Conservation (phyloP, 164 flowering plant species). For the Paratinospora sagittata region DNA sequence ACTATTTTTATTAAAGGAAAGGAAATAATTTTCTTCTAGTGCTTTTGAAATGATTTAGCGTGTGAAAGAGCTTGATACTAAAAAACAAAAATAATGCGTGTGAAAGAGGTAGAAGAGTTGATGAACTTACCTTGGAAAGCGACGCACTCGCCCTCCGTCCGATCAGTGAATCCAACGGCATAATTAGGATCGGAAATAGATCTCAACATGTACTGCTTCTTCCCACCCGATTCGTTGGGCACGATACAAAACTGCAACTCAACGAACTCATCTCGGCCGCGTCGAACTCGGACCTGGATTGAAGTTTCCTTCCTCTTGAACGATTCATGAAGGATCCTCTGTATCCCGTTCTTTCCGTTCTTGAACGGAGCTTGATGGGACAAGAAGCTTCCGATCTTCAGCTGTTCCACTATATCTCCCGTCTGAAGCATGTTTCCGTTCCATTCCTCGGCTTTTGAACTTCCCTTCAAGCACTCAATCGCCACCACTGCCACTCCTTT, state of each 20-base stretch:
- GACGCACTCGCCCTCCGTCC: conserved; percentile 72
- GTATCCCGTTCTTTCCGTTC: conserved; percentile 65
- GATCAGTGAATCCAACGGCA: conserved; percentile 75
- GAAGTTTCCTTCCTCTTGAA: conserved; percentile 66
- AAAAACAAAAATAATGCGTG: no score
- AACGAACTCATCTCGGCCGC: conserved; percentile 56
- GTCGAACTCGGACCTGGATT: conserved; percentile 64
- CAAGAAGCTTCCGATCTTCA: conserved; percentile 43
- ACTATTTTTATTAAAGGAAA: no score
- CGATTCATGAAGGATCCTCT: conserved; percentile 59
- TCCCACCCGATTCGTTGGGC: conserved; percentile 55
- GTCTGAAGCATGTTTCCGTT: conserved; percentile 78
- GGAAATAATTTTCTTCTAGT: no score
- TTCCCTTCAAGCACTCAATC: conserved; percentile 77
- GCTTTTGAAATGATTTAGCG: no score
- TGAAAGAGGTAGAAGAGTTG: no score
- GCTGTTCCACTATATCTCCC: conserved; percentile 85
- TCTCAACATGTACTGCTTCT: conserved; percentile 63
- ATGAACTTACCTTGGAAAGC: conserved; percentile 63
- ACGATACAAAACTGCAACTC: conserved; percentile 87
- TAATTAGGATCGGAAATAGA: conserved; percentile 84
- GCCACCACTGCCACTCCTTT: conserved; percentile 40
- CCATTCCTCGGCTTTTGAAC: conserved; percentile 91
- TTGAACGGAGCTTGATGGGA: conserved; percentile 50
- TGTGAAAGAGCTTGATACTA: no score